These are phyloP conservation scores for Penicillium cinerascens DNA, from an alignment of 495 filamentous ascomycete genomes.

Conservation along the genomic window DNA sequence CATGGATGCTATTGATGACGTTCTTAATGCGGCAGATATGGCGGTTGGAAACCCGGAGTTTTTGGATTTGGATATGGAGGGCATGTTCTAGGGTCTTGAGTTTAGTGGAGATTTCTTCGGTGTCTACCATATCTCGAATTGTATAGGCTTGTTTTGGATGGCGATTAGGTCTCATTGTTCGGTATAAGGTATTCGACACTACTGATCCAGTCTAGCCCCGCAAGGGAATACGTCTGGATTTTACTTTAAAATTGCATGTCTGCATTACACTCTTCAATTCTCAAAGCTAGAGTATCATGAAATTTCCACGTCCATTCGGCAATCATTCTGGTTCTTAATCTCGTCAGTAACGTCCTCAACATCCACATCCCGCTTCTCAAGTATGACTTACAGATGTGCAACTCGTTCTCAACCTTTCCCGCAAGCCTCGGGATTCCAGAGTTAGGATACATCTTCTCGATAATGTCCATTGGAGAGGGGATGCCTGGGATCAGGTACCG, in stretches of 20 bases:
- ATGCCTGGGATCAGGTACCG: conserved; percentile 13
- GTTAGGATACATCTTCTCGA: conserved; percentile 16
- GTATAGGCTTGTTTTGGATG: neutral
- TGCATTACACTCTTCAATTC: no score
- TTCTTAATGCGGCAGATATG: conserved; percentile 48
- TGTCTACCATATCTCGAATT: no score
- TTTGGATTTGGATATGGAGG: conserved; percentile 49
- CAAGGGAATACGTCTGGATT: neutral
- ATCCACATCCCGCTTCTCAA: neutral
- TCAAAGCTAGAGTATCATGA: no score
- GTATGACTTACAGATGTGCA: conserved; percentile 13
- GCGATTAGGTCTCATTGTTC: conserved; percentile 4
- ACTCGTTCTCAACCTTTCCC: conserved; percentile 7
- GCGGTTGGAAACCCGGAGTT: conserved; percentile 47
- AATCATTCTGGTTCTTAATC: neutral
- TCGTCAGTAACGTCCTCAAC: neutral
- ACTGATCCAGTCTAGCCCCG: conserved; percentile 1
- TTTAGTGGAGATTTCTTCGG: no score
- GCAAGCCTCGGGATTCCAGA: conserved; percentile 15
- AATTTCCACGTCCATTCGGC: neutral
- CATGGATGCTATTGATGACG: conserved; percentile 46
- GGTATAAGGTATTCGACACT: neutral
- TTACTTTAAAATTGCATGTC: no score
- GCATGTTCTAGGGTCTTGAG: conserved; percentile 33
- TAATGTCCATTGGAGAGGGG: conserved; percentile 4